Evolutionary conservation across 2,329 filamentous ascomycete species (phyloP).

Genomic region (Hypoxylon sp.): DNA sequence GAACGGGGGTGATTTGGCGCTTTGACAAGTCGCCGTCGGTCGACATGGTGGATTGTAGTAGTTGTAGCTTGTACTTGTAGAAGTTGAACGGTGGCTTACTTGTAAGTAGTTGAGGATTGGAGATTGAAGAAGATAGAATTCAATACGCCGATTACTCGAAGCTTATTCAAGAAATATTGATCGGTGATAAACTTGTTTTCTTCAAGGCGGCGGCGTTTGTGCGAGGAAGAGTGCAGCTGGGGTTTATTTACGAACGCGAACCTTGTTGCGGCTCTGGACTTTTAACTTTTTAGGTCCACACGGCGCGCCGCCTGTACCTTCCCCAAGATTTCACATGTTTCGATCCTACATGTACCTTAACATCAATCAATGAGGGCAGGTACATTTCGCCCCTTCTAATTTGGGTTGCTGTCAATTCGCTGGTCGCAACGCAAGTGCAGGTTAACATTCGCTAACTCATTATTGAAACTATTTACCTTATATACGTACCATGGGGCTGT

Average conservation of each 20-base stretch:
- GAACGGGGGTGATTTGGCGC: constrained; percentile 53
- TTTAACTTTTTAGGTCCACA: constrained; percentile 1
- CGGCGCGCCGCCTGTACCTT: neutral
- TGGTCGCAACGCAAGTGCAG: neutral
- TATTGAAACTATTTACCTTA: no score
- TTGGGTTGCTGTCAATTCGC: neutral
- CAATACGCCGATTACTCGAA: constrained; percentile 6
- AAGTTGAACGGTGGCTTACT: no score
- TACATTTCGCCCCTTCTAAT: neutral
- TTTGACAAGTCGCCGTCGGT: constrained; percentile 51
- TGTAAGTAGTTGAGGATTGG: neutral
- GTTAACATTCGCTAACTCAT: no score
- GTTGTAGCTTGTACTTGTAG: no score
- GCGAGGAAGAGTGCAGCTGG: constrained; percentile 15
- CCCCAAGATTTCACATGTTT: constrained; percentile 7
- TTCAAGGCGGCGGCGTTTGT: neutral
- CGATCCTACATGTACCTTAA: constrained; percentile 18
- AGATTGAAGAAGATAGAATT: constrained; percentile 13
- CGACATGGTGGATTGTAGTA: constrained; percentile 48
- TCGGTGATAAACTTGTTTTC: neutral
- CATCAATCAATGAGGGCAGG: neutral
- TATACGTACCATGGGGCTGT: neutral
- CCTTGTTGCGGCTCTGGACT: constrained; percentile 32
- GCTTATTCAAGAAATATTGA: neutral
- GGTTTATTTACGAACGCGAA: constrained; percentile 18